Percentiles rank a stretch among this genome's conserved stretches.
phyloP scores from a whole-genome alignment of 495 filamentous ascomycete species.

The Hyaloscypha hepaticicola region DNA sequence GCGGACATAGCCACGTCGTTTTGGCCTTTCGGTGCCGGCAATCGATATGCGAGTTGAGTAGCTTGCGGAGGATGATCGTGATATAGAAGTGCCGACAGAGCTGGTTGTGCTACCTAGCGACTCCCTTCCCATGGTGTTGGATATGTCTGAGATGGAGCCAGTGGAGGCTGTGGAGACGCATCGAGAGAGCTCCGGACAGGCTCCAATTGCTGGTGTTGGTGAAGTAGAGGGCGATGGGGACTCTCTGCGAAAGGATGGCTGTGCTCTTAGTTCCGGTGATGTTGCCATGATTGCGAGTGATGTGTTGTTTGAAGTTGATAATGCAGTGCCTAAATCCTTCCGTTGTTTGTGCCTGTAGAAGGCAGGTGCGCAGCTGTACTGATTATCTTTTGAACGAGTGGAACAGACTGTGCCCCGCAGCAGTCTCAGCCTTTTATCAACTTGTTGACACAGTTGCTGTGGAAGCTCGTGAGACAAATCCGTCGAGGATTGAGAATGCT shows the following conservation, averaged over 20 bases:
- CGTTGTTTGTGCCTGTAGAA: not conserved
- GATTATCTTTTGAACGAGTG: not conserved
- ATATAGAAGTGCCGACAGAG: slow-evolving; percentile 27
- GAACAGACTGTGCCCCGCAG: slow-evolving; percentile 24
- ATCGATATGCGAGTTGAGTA: slow-evolving; percentile 53
- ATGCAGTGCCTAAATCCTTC: slow-evolving; percentile 6
- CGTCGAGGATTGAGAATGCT: slow-evolving; percentile 6
- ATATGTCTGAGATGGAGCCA: slow-evolving; percentile 59
- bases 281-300: slow-evolving; percentile 19
- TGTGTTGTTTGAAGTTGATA: slow-evolving; percentile 8
- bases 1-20: slow-evolving; percentile 81
- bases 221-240: slow-evolving; percentile 66
- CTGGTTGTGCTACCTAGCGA: slow-evolving; percentile 32
- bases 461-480: slow-evolving; percentile 22
- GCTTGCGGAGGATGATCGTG: slow-evolving; percentile 44
- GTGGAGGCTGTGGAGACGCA: slow-evolving; percentile 77
- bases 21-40: slow-evolving; percentile 44
- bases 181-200: slow-evolving; percentile 63
- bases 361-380: not conserved
- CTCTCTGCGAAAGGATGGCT: slow-evolving; percentile 31
- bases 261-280: slow-evolving; percentile 19
- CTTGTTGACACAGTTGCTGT: slow-evolving; percentile 14
- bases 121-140: slow-evolving; percentile 49
- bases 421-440: slow-evolving; percentile 7
- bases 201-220: slow-evolving; percentile 64